phyloP scores from a whole-genome alignment of 2,329 filamentous ascomycete genomes.

The Epichloe sibirici region DNA sequence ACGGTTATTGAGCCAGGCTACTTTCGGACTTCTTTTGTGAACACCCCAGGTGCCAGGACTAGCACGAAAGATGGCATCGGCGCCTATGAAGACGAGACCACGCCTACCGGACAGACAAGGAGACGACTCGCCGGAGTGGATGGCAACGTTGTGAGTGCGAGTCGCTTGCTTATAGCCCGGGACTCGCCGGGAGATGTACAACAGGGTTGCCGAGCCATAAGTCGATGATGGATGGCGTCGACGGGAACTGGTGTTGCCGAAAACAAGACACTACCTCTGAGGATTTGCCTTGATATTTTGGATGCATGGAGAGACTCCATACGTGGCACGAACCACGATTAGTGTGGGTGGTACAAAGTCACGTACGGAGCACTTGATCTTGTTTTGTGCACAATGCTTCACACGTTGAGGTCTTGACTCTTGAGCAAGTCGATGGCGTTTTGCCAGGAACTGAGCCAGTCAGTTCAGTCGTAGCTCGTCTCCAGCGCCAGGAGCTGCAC shows the following conservation, averaged over 20 bases:
- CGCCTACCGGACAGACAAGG: constrained; percentile 17
- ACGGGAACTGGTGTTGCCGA: constrained; percentile 33
- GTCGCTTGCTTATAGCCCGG: too few species aligned
- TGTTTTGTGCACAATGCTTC: neutral
- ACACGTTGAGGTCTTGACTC: neutral
- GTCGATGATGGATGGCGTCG: constrained; percentile 35
- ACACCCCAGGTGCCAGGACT: constrained; percentile 16
- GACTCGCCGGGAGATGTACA: constrained; percentile 40
- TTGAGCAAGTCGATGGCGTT: too few species aligned
- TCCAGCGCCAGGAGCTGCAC: too few species aligned
- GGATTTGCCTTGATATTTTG: constrained; percentile 34
- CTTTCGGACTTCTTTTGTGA: constrained; percentile 39
- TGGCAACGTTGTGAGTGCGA: constrained; percentile 17
- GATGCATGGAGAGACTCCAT: constrained; percentile 34
- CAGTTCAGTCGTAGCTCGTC: too few species aligned
- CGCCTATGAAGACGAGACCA: constrained; percentile 18
- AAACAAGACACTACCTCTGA: constrained; percentile 37
- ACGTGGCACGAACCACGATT: constrained; percentile 14
- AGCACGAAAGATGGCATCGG: constrained; percentile 19
- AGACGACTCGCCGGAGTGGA: constrained; percentile 23
- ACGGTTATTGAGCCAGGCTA: constrained; percentile 37
- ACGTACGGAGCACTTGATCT: too few species aligned
- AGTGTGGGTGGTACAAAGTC: neutral
- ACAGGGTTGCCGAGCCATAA: constrained; percentile 37
- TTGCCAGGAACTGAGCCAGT: too few species aligned